Base-by-base conservation (phyloP, 2,329 filamentous ascomycete species). In the Macrophomina phaseolina region DNA sequence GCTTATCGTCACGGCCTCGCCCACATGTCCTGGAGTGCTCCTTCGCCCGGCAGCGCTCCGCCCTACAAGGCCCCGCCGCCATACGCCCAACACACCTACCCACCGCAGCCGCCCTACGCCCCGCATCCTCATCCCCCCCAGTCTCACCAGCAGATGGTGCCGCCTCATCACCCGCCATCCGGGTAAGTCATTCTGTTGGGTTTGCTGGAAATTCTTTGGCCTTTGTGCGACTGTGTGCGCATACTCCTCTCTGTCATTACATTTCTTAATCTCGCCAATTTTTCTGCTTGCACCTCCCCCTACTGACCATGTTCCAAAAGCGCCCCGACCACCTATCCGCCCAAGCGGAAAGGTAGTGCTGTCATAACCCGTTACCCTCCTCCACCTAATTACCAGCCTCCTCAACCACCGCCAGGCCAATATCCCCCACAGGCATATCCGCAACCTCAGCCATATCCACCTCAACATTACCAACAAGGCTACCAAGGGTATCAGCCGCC, bases 341-440 rank as follows among this genome's bases (percentile, higher is more conserved):
- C 73, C 2, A 84, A 84, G 72, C 81, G 79, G 66, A 83, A 82
- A 68, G 77, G 80, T 23, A 82, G 82, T 68, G 80, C 81, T 6
- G 77, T 84, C 70, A 83, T 84, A 68, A 84, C 82, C 7, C 76
- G 80, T 38, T 84, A 84, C 73, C 80, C 82, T 58, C 82, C 81
- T 49, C 82, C 82, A 36, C 81, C 81, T n/a, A 81, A 81, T 14
- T 83, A 83, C 68, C 77, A 73, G 60, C 74, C 75, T 45, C 76
- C 75, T 38, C 68, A 63, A 52, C 63, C 67, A 16, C 66, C 70
- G 23, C 68, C 60, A 64, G 34, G 32, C 18, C 63, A 69, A 40
- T 78, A 73, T 70, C 68, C 71, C 30, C 70, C 66, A 23, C 60
- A 71, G 66, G 69, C 56, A 3, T 75, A 73, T 66, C 66, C 51